Percentiles rank a stretch among this genome's conserved stretches.
These are phyloP conservation scores for Clavaria fumosa DNA, from an alignment of 768 basidiomycete genomes.

Conservation along the genomic window DNA sequence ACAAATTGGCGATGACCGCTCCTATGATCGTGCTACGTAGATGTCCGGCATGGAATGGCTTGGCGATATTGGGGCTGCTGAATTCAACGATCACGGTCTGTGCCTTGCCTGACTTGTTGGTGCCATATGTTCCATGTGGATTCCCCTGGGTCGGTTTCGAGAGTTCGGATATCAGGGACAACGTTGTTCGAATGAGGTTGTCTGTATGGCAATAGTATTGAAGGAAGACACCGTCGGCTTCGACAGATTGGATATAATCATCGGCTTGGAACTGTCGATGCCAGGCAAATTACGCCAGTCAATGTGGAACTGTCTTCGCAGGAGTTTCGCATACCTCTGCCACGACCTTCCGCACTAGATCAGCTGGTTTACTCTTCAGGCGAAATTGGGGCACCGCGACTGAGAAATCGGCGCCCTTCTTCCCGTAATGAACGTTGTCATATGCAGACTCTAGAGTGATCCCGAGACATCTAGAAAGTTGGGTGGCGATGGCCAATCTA, in stretches of 20 bases:
- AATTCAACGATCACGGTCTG: slow-evolving; percentile 84
- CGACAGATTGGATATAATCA: slow-evolving; percentile 57
- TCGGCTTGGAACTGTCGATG: slow-evolving; percentile 63
- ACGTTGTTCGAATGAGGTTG: slow-evolving; percentile 47
- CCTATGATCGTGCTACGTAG: slow-evolving; percentile 97
- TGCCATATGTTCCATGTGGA: slow-evolving; percentile 77
- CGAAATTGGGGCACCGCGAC: slow-evolving; percentile 87
- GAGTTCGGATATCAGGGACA: slow-evolving; percentile 59
- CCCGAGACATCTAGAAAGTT: slow-evolving; percentile 49
- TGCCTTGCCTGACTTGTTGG: slow-evolving; percentile 58
- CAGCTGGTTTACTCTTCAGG: slow-evolving; percentile 69
- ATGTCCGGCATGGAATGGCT: slow-evolving; percentile 96
- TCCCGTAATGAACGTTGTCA: slow-evolving; percentile 74
- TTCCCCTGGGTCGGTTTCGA: slow-evolving; percentile 43
- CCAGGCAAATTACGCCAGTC: not conserved
- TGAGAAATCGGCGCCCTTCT: slow-evolving; percentile 89
- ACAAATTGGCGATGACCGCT: slow-evolving; percentile 82
- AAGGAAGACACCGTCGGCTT: slow-evolving; percentile 65
- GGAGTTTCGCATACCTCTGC: slow-evolving; percentile 41
- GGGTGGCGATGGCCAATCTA: slow-evolving; percentile 65
- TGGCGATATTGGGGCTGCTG: slow-evolving; percentile 95
- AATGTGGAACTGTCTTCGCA: slow-evolving; percentile 1
- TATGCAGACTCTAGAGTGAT: slow-evolving; percentile 69
- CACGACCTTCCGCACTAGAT: slow-evolving; percentile 59
- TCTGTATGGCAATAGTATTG: slow-evolving; percentile 60